These are phyloP conservation scores for Pseudogymnoascus sp. DNA, from an alignment of 2,329 filamentous ascomycete species.

Conservation along the genomic window DNA sequence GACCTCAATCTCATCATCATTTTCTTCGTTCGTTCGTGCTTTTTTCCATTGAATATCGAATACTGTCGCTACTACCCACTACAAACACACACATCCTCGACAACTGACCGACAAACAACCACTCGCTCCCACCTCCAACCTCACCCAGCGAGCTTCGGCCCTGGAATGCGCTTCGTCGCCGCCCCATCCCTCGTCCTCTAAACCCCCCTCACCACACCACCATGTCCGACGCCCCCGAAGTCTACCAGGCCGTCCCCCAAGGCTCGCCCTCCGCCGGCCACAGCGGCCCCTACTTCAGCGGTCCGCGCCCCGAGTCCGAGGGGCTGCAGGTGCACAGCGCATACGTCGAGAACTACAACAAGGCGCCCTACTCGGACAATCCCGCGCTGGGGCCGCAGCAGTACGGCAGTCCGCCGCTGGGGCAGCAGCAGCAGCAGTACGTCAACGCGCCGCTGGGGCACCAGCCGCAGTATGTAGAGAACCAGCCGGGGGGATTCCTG, in stretches of 20 bases:
- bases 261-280: not conserved
- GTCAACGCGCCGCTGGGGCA: not conserved
- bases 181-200: not conserved
- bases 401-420: not conserved
- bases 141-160: not conserved
- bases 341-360: not conserved
- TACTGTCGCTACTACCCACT: not conserved
- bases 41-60: not conserved
- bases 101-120: not conserved
- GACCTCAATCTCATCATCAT: not conserved
- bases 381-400: not conserved
- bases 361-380: not conserved
- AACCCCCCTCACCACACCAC: not conserved
- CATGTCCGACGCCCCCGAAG: constrained; percentile 5
- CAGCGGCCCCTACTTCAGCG: not conserved
- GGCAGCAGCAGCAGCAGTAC: not conserved
- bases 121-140: not conserved
- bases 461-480: not conserved
- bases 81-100: not conserved
- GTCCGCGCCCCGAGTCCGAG: not conserved
- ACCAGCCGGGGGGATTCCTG: not conserved
- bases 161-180: not conserved
- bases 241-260: not conserved
- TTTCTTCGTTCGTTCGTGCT: too few relatives aligned
- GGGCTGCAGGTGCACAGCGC: not conserved